Conservation (phyloP, 1,284 basidiomycete genomes). For the Hemileia vastatrix region DNA sequence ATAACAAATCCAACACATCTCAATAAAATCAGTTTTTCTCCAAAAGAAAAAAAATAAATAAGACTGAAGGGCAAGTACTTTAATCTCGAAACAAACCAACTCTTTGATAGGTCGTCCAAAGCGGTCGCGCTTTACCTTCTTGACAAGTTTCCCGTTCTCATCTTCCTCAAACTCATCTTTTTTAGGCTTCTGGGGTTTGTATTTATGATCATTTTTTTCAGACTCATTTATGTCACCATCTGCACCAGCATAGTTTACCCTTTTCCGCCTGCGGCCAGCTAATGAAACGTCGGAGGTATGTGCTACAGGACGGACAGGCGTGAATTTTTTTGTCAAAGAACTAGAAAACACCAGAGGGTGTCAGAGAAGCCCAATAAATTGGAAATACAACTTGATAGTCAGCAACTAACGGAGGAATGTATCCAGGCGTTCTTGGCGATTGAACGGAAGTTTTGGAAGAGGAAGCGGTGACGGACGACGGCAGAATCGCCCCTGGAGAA, state of each 20-base stretch:
- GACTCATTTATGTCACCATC: not conserved
- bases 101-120: slow-evolving; percentile 22
- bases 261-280: slow-evolving; percentile 7
- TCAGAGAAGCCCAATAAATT: no score
- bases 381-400: no score
- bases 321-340: slow-evolving; percentile 12
- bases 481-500: no score
- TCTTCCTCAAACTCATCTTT: slow-evolving; percentile 19
- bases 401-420: no score
- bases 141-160: slow-evolving; percentile 18
- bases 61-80: slow-evolving; percentile 8
- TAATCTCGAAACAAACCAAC: slow-evolving; percentile 7
- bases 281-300: slow-evolving; percentile 1
- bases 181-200: slow-evolving; percentile 9
- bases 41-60: no score
- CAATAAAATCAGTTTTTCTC: no score
- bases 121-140: slow-evolving; percentile 18
- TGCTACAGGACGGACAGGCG: slow-evolving; percentile 9
- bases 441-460: no score
- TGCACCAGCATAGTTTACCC: slow-evolving; percentile 4
- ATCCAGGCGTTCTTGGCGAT: no score
- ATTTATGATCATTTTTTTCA: slow-evolving; percentile 8
- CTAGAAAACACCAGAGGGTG: no score
- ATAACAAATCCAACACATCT: not conserved
- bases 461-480: no score